Evolutionary conservation across 1,139 yeast species (phyloP), one percentile per base, ranked within the genome.

Genomic region (Scheffersomyces cryptocercus): DNA sequence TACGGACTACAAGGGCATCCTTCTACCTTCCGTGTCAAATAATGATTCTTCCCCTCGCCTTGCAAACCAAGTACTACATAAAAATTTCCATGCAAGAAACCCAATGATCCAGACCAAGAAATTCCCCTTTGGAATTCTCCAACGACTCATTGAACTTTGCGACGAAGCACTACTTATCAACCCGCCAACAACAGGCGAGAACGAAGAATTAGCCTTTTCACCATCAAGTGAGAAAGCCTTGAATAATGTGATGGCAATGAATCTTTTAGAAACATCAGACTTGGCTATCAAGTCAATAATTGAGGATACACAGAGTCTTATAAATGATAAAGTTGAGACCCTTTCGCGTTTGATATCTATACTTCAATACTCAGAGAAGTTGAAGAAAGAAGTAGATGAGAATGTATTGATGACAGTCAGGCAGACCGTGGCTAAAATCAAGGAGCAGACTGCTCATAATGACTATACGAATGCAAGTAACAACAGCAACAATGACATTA

Each of bases 331-430:
- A 58, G 77, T 88, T 2, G 90, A 85, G 42, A 78, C 89, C 0
- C 75, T 90, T n/a, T 70, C 83, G 14, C 72, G 98, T 53, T 72
- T 88, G 50, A 85, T 88, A 26, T 87, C 93, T 46, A 81, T 91
- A 3, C 70, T 88, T 45, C 82, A 85, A 46, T 90, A 87, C 58
- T 82, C 88, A n/a, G 86, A 86, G 50, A 84, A 84, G 54, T 81
- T 93, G 38, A 87, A 89, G 48, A 79, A 77, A 37, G 97, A 93
- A 61, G 89, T 91, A 7, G 96, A 91, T 57, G 73, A 65, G 14
- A 70, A 84, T 56, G 95, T 91, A 2, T 67, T 88, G 33, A 67
- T 72, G 36, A 75, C 88, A 0, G 88, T 93, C 3, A 72, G 78
- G 16, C 82, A 81, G 35, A 85, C 96, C 0, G 78, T 88, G 10